Evolutionary conservation across 805 yeast genomes (phyloP), one percentile per base, ranked within the genome.

Genomic region (Ogataea trehalophila): DNA sequence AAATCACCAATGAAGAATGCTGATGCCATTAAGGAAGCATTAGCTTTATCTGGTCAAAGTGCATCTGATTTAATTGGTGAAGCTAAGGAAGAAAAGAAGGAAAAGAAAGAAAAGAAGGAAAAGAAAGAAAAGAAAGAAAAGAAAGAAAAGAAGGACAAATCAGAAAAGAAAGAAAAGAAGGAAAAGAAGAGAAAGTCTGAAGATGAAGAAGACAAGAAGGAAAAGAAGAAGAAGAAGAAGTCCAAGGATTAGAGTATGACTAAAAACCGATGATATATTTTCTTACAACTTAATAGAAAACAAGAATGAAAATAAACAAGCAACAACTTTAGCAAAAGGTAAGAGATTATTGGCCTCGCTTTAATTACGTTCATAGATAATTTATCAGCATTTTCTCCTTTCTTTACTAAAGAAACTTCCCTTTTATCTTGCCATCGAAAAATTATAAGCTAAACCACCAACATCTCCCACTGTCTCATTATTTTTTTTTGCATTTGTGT

Each of bases 1-100:
- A 86, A 87, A 61, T 83, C 98, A 46, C 97, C 98, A 63, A 86
- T 91, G 83, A 94, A 92, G 79, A 94, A 94, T 67, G 73, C 92
- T 39, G 95, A 89, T 59, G 98, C 98, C 57, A 87, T 94, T 73
- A 80, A 85, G 67, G 87, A 86, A 71, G 99, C 98, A 47, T 77
- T 94, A 71, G 81, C 84, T 46, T 77, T 85, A 62, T 69, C 74
- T 44, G 80, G 76, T 40, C 66, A 50, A 29, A 42, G 38, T 37
- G 64, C 51, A 41, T 48, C 53, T 37, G 72, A 68, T 50, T 45
- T 62, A 39, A 47, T 60, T 40, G 67, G 58, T 47, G 60, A 59
- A 46, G 70, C 66, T 44, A 68, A 61, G 26, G 70, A 66, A 45
- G 68, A 65, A 45, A 69, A 65, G 43, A 65, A 68, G 62, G 66